Conservation (phyloP, 2,329 filamentous ascomycete genomes). For the Raffaelea arxii region DNA sequence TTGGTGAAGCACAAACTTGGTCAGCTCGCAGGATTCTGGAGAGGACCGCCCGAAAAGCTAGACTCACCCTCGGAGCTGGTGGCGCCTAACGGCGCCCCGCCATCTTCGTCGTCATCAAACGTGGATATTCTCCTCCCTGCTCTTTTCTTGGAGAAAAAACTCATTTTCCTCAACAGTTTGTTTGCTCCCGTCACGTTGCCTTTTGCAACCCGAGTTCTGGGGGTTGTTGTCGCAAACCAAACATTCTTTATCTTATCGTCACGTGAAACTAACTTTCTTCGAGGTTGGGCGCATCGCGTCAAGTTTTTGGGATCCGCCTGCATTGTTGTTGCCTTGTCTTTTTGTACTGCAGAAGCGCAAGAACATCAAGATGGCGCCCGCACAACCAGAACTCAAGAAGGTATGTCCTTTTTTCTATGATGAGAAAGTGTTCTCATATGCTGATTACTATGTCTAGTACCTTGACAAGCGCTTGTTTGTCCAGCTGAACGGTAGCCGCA, state of each 20-base stretch:
- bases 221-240: too few relatives aligned
- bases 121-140: conserved; percentile 63
- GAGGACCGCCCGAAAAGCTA: too few relatives aligned
- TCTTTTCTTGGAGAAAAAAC: conserved; percentile 53
- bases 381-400: conserved; percentile 98
- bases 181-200: too few relatives aligned
- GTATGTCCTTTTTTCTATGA: conserved; percentile 32
- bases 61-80: conserved; percentile 25
- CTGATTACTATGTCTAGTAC: conserved; percentile 51
- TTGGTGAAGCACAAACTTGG: conserved; percentile 14
- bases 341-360: background rate
- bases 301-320: conserved; percentile 1
- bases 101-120: conserved; percentile 54
- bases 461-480: conserved; percentile 98
- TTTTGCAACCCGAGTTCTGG: too few relatives aligned
- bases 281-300: conserved; percentile 8
- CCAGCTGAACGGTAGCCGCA: conserved; percentile 94
- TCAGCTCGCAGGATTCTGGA: background rate
- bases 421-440: background rate
- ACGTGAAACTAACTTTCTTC: conserved; percentile 25
- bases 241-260: conserved; percentile 37
- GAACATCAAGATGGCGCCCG: conserved; percentile 78
- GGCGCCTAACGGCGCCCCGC: conserved; percentile 11
- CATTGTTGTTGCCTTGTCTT: conserved; percentile 1
- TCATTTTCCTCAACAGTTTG: conserved; percentile 32